These are phyloP conservation scores for Apiotrichum montevideense DNA, from an alignment of 1,284 basidiomycete species.

Conservation along the genomic window DNA sequence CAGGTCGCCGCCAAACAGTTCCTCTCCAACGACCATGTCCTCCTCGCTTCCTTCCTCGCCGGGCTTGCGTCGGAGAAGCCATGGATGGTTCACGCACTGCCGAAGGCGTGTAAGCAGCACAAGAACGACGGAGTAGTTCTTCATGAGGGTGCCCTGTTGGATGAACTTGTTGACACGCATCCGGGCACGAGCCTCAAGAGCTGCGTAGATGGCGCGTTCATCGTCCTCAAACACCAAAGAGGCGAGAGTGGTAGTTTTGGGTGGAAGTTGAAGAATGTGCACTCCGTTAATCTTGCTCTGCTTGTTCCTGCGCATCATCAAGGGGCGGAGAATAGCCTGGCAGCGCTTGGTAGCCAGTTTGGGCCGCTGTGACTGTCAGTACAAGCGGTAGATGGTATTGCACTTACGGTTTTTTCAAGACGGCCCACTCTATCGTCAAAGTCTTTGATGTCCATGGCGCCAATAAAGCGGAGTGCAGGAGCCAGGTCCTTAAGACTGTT, in stretches of 20 bases:
- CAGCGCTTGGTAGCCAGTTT: slow-evolving; percentile 36
- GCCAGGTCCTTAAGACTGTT: slow-evolving; percentile 21
- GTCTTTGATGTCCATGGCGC: slow-evolving; percentile 30
- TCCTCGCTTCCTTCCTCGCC: slow-evolving; percentile 18
- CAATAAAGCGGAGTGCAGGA: slow-evolving; percentile 31
- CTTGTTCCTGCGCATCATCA: slow-evolving; percentile 41
- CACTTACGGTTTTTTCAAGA: slow-evolving; percentile 21
- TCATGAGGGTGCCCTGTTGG: slow-evolving; percentile 41
- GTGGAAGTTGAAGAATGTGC: slow-evolving; percentile 36
- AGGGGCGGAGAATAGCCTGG: slow-evolving; percentile 36
- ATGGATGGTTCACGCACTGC: slow-evolving; percentile 37
- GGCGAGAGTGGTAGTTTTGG: slow-evolving; percentile 31
- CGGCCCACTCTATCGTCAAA: slow-evolving; percentile 28
- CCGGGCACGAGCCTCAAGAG: slow-evolving; percentile 36
- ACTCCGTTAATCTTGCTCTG: slow-evolving; percentile 41
- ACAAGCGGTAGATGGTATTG: too few relatives aligned
- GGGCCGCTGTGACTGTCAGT: slow-evolving; percentile 16
- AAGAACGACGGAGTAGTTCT: slow-evolving; percentile 37
- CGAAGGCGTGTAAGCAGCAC: slow-evolving; percentile 39
- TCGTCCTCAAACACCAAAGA: slow-evolving; percentile 38
- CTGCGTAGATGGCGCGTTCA: slow-evolving; percentile 43
- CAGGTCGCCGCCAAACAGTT: slow-evolving; percentile 23
- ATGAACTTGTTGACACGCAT: slow-evolving; percentile 44
- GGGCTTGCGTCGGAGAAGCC: slow-evolving; percentile 34
- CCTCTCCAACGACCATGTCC: slow-evolving; percentile 36